A percentile compares a stretch with the other conserved stretches of the same genome.
phyloP scores from a whole-genome alignment of 768 basidiomycete genomes.

The Stropharia rugosoannulata region DNA sequence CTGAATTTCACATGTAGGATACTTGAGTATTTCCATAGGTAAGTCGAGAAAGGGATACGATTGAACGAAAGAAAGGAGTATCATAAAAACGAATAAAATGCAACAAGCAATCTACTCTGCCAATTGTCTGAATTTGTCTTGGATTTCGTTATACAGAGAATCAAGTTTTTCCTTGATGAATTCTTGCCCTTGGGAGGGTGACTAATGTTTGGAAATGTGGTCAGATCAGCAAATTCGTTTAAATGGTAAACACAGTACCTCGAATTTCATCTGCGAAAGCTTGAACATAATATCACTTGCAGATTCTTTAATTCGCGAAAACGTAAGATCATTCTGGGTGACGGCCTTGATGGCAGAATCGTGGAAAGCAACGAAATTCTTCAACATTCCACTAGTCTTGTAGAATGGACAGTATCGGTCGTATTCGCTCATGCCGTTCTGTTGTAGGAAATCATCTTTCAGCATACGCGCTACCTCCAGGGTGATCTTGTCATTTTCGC shows the following conservation, averaged over 20 bases:
- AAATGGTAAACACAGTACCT: conserved; percentile 49
- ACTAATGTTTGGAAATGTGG: conserved; percentile 40
- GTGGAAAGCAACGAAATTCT: conserved; percentile 92
- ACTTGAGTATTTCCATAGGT: too few species aligned
- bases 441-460: conserved; percentile 96
- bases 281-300: conserved; percentile 91
- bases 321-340: conserved; percentile 79
- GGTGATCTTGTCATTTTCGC: conserved; percentile 97
- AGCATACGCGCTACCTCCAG: conserved; percentile 96
- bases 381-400: conserved; percentile 96
- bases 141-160: conserved; percentile 79
- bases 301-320: conserved; percentile 83
- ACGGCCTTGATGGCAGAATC: conserved; percentile 88
- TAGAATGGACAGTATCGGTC: conserved; percentile 98
- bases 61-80: background rate
- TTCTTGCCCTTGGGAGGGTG: conserved; percentile 89
- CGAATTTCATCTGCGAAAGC: conserved; percentile 99
- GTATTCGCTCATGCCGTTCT: conserved; percentile 98
- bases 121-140: conserved; percentile 88
- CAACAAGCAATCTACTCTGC: conserved; percentile 55
- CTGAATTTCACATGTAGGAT: too few species aligned
- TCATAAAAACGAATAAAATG: background rate
- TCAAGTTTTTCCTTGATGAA: conserved; percentile 81
- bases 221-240: background rate
- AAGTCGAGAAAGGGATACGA: too few species aligned